A percentile compares a stretch with the other conserved stretches of the same genome.
Conservation (phyloP, 2,329 filamentous ascomycete species). For the Aspergillus quadrilineatus region DNA sequence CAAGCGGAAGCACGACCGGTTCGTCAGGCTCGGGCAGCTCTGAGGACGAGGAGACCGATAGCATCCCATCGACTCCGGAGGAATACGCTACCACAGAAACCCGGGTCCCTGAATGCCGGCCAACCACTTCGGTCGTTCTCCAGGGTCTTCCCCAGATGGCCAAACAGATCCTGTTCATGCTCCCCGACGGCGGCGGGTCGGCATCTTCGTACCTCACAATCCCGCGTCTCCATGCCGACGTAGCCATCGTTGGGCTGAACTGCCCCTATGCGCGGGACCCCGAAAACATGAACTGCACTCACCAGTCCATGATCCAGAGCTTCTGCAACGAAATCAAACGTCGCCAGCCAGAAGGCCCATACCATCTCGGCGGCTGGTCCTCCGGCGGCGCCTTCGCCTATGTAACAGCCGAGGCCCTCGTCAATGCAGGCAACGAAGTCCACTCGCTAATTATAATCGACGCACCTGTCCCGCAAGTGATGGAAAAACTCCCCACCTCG, state of each 20-base stretch:
- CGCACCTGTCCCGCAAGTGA: slow-evolving; percentile 54
- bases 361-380: slow-evolving; percentile 66
- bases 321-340: slow-evolving; percentile 38
- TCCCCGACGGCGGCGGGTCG: slow-evolving; percentile 5
- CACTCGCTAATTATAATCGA: slow-evolving; percentile 63
- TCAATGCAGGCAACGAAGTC: slow-evolving; percentile 51
- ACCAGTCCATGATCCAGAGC: not conserved
- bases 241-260: slow-evolving; percentile 1
- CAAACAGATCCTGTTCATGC: slow-evolving; percentile 2
- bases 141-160: not conserved
- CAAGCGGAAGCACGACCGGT: not conserved
- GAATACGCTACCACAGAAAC: not conserved
- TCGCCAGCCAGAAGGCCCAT: slow-evolving; percentile 49
- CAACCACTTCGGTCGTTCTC: slow-evolving; percentile 2
- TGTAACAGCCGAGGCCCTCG: slow-evolving; percentile 59
- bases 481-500: not conserved
- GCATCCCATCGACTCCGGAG: not conserved
- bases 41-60: not conserved
- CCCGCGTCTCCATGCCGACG: not conserved
- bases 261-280: not conserved
- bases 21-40: not conserved
- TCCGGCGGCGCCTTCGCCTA: slow-evolving; percentile 68
- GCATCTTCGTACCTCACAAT: not conserved
- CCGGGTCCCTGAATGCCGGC: not conserved
- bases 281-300: not conserved